Conservation (phyloP, 2,329 filamentous ascomycete genomes). For the Aureobasidium subglaciale region DNA sequence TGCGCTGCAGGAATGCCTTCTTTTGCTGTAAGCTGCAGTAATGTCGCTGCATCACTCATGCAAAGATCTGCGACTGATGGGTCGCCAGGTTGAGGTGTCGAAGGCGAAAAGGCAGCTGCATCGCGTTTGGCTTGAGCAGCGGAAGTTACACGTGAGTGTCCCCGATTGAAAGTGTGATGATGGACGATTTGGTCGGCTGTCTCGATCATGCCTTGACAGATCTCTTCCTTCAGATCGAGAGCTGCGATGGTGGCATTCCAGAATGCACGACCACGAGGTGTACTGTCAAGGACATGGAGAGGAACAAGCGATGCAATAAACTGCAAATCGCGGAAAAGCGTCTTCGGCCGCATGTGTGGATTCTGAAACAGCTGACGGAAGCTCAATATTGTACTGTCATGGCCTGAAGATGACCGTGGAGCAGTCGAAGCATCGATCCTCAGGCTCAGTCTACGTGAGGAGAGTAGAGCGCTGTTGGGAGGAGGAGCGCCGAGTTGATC, state of each 20-base stretch:
- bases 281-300: slow-evolving; percentile 49
- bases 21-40: slow-evolving; percentile 90
- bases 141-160: slow-evolving; percentile 26
- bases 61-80: slow-evolving; percentile 53
- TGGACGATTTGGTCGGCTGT: slow-evolving; percentile 63
- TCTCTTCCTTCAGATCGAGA: slow-evolving; percentile 78
- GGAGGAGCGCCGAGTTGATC: not conserved
- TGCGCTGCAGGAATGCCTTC: slow-evolving; percentile 86
- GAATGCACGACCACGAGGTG: slow-evolving; percentile 64
- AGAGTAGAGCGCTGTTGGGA: not conserved
- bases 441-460: not conserved
- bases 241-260: slow-evolving; percentile 85
- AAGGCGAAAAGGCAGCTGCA: slow-evolving; percentile 24
- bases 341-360: slow-evolving; percentile 37
- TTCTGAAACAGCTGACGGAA: slow-evolving; percentile 37
- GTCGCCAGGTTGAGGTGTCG: slow-evolving; percentile 11
- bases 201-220: slow-evolving; percentile 77
- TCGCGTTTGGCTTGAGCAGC: slow-evolving; percentile 28
- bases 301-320: slow-evolving; percentile 56
- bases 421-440: slow-evolving; percentile 5
- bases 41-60: slow-evolving; percentile 73
- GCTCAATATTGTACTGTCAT: slow-evolving; percentile 16
- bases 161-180: slow-evolving; percentile 60
- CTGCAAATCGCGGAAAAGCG: slow-evolving; percentile 44
- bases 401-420: not conserved